Percentiles rank a stretch among this genome's conserved stretches.
Conservation (phyloP, 129 eudicot species). For the Logfia minima region DNA sequence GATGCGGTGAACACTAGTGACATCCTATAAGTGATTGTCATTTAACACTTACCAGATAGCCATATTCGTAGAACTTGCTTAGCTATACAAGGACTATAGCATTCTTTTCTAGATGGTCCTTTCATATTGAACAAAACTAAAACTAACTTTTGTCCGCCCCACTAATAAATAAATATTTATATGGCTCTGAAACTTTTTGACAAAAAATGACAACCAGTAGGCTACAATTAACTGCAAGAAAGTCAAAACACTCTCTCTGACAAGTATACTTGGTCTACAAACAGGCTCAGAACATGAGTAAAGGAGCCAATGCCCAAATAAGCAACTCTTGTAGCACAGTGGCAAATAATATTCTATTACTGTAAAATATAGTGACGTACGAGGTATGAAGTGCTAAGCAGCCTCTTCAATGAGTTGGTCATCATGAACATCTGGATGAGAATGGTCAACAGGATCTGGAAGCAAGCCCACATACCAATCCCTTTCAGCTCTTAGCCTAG, state of each 20-base stretch:
- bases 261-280: neutral
- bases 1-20: neutral
- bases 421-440: conserved; percentile 97
- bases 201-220: conserved; percentile 13
- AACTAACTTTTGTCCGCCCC: conserved; percentile 12
- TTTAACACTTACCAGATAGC: neutral
- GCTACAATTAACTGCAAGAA: conserved; percentile 2
- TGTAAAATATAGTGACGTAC: conserved; percentile 43
- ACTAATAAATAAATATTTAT: conserved; percentile 11
- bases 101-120: neutral
- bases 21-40: neutral
- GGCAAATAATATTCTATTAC: conserved; percentile 4
- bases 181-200: conserved; percentile 10
- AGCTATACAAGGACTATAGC: conserved; percentile 14
- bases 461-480: conserved; percentile 90
- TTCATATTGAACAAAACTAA: neutral
- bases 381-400: conserved; percentile 46
- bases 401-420: conserved; percentile 71
- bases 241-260: neutral
- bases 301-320: conserved; percentile 12
- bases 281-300: conserved; percentile 6
- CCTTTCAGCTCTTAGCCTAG: conserved; percentile 79
- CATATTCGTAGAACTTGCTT: neutral
- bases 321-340: conserved; percentile 5
- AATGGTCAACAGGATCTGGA: conserved; percentile 84